These are phyloP conservation scores for Pythium volutum DNA, from an alignment of 352 stramenopile genomes.

Conservation along the genomic window DNA sequence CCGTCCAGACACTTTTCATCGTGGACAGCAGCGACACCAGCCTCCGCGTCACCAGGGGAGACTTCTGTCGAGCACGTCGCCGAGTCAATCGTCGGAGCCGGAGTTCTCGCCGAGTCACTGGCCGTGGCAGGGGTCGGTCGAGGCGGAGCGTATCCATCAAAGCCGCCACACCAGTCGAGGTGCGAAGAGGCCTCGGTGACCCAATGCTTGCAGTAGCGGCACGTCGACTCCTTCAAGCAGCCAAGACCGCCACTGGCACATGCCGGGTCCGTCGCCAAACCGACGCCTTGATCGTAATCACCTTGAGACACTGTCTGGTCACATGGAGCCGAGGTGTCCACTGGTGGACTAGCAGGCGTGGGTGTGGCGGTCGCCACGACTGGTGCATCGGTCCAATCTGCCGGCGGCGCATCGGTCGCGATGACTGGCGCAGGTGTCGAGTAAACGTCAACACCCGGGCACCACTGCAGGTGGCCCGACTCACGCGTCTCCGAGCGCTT, in stretches of 20 bases:
- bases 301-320: constrained; percentile 10
- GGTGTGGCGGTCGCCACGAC: background rate
- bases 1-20: constrained; percentile 15
- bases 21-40: constrained; percentile 1
- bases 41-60: constrained; percentile 4
- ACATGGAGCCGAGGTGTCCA: background rate
- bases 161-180: constrained; percentile 8
- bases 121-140: background rate
- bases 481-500: background rate
- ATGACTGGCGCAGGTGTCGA: background rate
- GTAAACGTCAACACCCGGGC: background rate
- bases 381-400: too few species aligned
- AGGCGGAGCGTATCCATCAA: background rate
- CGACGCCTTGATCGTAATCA: constrained; percentile 19
- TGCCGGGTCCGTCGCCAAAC: constrained; percentile 3
- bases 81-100: constrained; percentile 2
- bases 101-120: background rate
- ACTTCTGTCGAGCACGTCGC: constrained; percentile 5
- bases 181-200: background rate
- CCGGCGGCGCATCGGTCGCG: too few species aligned
- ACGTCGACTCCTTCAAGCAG: constrained; percentile 1
- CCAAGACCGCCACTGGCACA: constrained; percentile 16
- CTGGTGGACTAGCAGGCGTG: background rate
- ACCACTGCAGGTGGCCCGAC: constrained; percentile 7
- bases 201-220: constrained; percentile 14